These are phyloP conservation scores for Eucalyptus dawsonii DNA, from an alignment of 345 rosid species.

Conservation along the genomic window DNA sequence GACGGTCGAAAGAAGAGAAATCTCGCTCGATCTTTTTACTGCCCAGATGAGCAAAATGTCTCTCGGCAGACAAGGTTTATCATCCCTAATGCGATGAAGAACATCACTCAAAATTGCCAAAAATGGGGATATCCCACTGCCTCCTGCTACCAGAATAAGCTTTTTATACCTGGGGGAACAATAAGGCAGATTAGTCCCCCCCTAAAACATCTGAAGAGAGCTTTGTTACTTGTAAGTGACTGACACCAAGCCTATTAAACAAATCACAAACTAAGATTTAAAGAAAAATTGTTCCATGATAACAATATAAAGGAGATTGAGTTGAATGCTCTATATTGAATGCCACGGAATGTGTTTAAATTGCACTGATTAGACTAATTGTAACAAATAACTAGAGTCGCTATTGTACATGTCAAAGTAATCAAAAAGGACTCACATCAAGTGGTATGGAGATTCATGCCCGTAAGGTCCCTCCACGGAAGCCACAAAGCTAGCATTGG, in stretches of 20 bases:
- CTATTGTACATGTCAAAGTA: background rate
- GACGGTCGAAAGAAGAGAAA: conserved; percentile 18
- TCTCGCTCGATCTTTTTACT: conserved; percentile 20
- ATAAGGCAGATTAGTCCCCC: background rate
- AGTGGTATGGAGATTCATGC: conserved; percentile 28
- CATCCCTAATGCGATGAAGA: conserved; percentile 15
- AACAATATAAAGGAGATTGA: background rate
- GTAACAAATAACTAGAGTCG: background rate
- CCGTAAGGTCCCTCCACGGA: conserved; percentile 48
- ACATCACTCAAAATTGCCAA: conserved; percentile 33
- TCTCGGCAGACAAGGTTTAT: conserved; percentile 25
- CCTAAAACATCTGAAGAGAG: background rate
- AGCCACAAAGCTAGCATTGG: conserved; percentile 6
- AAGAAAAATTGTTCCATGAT: background rate
- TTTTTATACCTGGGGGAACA: conserved; percentile 22
- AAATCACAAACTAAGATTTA: background rate
- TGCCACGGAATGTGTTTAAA: background rate
- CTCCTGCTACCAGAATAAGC: conserved; percentile 38
- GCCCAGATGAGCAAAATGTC: conserved; percentile 29
- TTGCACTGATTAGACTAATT: background rate
- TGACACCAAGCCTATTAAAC: background rate
- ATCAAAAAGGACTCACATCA: conserved; percentile 16
- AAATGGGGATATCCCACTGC: conserved; percentile 47
- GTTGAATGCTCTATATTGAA: background rate
- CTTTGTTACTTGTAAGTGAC: background rate